Base-by-base conservation (phyloP, 2,329 filamentous ascomycete species). In the Colletotrichum magnum region DNA sequence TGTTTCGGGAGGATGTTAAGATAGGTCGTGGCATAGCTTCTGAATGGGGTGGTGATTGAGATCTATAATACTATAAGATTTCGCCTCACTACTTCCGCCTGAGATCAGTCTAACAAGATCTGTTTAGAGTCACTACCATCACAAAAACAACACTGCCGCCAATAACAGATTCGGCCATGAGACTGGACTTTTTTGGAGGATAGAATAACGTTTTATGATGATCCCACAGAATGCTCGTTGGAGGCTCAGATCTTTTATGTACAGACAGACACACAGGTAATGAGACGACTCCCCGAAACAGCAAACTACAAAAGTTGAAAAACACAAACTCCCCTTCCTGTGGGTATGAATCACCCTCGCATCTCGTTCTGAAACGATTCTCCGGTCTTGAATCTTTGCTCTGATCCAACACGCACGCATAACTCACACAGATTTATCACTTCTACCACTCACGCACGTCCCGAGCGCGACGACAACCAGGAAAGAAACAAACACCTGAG, bases 351-450 rank as follows among this genome's bases (percentile, higher is more conserved):
- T 39, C 47, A 47, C 52, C 41, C 21, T 60, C 12, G 21, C 47
- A 26, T 28, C 21, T 45, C 54, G 39, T 64, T 65, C 60, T 64
- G 53, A 43, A 58, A 54, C 47, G 53, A 53, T 50, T 24, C 64
- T 64, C 24, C 64, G 51, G 18, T 57, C 51, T 59, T 51, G 24
- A 47, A 13, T 47, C 28, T 41, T 48, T 18, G 43, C 36, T 36
- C 53, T n/a, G 41, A 43, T 43, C 16, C 41, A 15, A 43, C 1
- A 43, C 41, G 36, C 36, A 43, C 16, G 16, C 41, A n/a, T n/a
- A 36, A 47, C 56, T 32, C 24, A n/a, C 41, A n/a, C 41, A 43
- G 2, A 16, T 48, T 24, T 50, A 48, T 66, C 32, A 41, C 43
- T 66, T 66, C 48, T 36, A 6, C 48, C 53, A n/a, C 39, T 13